Evolutionary conservation across 192 early-diverging fungal species (phyloP), one percentile per base, ranked within the genome.

Genomic region (Umbelopsis isabellina): DNA sequence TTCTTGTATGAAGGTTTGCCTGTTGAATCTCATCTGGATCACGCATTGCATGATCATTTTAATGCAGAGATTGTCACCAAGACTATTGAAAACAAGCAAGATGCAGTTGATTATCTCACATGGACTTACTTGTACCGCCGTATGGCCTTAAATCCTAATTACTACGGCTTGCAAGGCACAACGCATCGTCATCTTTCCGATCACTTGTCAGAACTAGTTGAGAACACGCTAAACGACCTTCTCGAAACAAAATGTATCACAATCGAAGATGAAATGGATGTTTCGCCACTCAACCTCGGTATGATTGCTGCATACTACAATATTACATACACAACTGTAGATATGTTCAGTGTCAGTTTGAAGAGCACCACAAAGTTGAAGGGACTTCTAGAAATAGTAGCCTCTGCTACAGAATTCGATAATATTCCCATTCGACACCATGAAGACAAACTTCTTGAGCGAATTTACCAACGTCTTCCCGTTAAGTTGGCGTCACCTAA

Each of bases 91-190:
- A 87, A 88, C 33, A 95, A 94, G 55, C 93, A 98, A 85, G 97
- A 98, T 81, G 96, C 94, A 0, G 86, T 98, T 66, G 94, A 96
- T 65, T 98, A 97, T 75, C 75, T 99, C 71, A 92, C 93, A 11
- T 98, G 95, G 95, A 98, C 98, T 1, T 99, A 98, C 67, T 85
- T 98, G 49, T 98, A 92, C 83, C 85, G 98, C 22, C 84, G 98
- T 8, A 77, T 99, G 65, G 88, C 90, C 37, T 86, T 92, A 83
- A 99, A 99, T 78, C 98, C 98, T 16, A 89, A 95, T 2, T 99
- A 95, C 80, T 99, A 99, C 78, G 96, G 93, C 9, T 84, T 94
- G 2, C 84, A 92, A 61, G 95, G 94, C 46, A 55, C 86, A 48
- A 83, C 92, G 0, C 88, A 88, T 1, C 65, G 74, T 10, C 90